Evolutionary conservation across 2,329 filamentous ascomycete genomes (phyloP).

Genomic region (Penicillium expansum): DNA sequence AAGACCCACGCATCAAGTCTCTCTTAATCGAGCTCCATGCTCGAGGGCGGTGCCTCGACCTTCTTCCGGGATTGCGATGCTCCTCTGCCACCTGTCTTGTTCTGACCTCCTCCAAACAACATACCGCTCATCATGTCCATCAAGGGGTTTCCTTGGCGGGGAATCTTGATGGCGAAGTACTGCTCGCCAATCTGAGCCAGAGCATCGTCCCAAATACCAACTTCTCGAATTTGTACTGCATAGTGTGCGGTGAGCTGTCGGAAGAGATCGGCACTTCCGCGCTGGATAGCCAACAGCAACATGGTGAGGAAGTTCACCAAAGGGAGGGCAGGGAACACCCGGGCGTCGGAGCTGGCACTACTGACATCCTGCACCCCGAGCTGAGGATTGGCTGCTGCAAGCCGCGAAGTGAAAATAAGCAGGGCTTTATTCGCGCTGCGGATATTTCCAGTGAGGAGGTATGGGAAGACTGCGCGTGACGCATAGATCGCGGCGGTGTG

Average conservation of each 20-base stretch:
- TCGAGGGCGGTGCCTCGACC: conserved; percentile 47
- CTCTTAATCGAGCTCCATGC: conserved; percentile 45
- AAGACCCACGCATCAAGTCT: neutral
- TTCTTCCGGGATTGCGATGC: conserved; percentile 46
- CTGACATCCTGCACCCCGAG: conserved; percentile 80
- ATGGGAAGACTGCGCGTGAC: conserved; percentile 83
- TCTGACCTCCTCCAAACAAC: conserved; percentile 64
- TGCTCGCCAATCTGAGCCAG: conserved; percentile 88
- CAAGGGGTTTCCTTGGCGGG: conserved; percentile 84
- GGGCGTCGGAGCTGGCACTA: conserved; percentile 67
- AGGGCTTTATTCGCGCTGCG: conserved; percentile 83
- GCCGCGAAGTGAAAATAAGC: conserved; percentile 67
- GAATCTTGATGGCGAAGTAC: conserved; percentile 91
- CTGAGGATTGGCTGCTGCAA: conserved; percentile 56
- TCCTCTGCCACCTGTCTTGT: conserved; percentile 37
- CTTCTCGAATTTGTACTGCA: conserved; percentile 71
- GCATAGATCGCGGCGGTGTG: conserved; percentile 85
- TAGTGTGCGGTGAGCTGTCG: conserved; percentile 81
- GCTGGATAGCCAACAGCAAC: conserved; percentile 77
- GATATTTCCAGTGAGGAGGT: conserved; percentile 85
- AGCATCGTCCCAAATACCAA: conserved; percentile 73
- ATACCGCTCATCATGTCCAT: conserved; percentile 98
- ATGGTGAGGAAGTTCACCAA: conserved; percentile 91
- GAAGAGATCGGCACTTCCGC: conserved; percentile 74
- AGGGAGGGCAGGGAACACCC: conserved; percentile 87